Base-by-base conservation (phyloP, 176 grass and related monocot genomes). In the Triticum monococcum region DNA sequence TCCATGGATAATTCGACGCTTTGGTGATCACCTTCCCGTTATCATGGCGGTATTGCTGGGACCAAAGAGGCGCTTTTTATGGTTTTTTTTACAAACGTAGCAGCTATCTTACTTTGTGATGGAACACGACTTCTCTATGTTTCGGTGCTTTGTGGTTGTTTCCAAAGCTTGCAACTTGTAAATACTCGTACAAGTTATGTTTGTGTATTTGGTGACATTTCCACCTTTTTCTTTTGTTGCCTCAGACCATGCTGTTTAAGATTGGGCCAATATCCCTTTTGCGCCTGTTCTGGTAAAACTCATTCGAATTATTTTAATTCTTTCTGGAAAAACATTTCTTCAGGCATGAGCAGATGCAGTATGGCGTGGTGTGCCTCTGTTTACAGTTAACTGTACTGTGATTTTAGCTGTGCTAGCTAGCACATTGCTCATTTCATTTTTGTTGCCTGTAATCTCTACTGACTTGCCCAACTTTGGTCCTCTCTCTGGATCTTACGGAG, bases 1-100 rank as follows among this genome's bases (percentile, higher is more conserved):
- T 73, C 22, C 8, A 16, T 40, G 54, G 65, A 65, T 83, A 25
- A 78, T 90, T 52, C 20, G 12, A 8, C 67, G 61, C 40, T 91
- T 12, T 46, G 66, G 45, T 12, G 65, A 83, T 83, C 64, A 3
- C 7, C 28, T 8, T 2, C 9, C 26, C 22, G 2, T 23, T 46
- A 8, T 36, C 7, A 30, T 46, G 57, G 82, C 28, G 31, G 16
- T 64, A 73, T 63, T 45, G 37, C 26, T 48, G 18, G 38, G 45
- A 81, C 17, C 17, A 48, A 65, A 26, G 45, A 28, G 57, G 26
- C 12, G 14, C 2, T 65, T 78, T 8, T 87, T n/a, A 31, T 70
- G 10, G 12, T 11, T 2, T 43, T 45, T 73, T 16, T n/a, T 25
- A 36, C 40, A 22, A 38, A 22, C 12, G 22, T 71, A 20, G n/a